Evolutionary conservation across 768 basidiomycete genomes (phyloP).

Genomic region (Strobilomyces confusus): DNA sequence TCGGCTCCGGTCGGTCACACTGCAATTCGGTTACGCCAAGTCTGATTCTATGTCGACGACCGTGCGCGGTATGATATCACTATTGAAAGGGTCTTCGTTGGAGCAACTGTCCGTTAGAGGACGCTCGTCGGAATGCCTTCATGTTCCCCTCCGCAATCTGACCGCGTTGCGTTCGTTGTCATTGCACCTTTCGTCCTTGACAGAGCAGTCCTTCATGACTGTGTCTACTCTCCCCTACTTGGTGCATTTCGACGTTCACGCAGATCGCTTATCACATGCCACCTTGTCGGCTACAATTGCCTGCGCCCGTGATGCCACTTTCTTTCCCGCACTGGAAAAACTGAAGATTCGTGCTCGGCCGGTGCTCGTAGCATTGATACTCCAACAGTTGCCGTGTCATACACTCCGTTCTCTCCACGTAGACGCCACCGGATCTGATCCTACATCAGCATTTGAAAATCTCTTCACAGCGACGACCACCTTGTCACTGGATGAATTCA

Average conservation of each 20-base stretch:
- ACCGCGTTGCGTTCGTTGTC: slow-evolving; percentile 34
- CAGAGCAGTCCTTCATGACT: slow-evolving; percentile 33
- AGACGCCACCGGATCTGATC: slow-evolving; percentile 32
- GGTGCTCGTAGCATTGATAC: slow-evolving; percentile 32
- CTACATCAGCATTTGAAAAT: slow-evolving; percentile 31
- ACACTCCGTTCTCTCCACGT: slow-evolving; percentile 36
- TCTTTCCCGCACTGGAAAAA: slow-evolving; percentile 37
- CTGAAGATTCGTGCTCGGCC: slow-evolving; percentile 39
- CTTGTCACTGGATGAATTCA: slow-evolving; percentile 34
- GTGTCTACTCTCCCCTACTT: slow-evolving; percentile 38
- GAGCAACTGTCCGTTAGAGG: slow-evolving; percentile 41
- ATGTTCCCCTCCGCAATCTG: slow-evolving; percentile 32
- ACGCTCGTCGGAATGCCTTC: slow-evolving; percentile 24
- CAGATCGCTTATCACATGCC: slow-evolving; percentile 33
- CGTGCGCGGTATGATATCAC: slow-evolving; percentile 18
- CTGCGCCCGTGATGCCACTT: not conserved
- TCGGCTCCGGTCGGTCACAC: slow-evolving; percentile 32
- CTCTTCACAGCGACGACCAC: slow-evolving; percentile 33
- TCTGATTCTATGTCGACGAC: slow-evolving; percentile 25
- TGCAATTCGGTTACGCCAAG: slow-evolving; percentile 29
- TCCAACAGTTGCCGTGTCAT: slow-evolving; percentile 31
- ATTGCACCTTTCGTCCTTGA: slow-evolving; percentile 40
- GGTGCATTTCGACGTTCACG: slow-evolving; percentile 42
- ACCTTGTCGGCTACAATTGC: slow-evolving; percentile 9
- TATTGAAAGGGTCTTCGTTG: slow-evolving; percentile 28